Evolutionary conservation across 306 rosid species (phyloP), one percentile per base, ranked within the genome.

Genomic region (Trichosanthes truncata): DNA sequence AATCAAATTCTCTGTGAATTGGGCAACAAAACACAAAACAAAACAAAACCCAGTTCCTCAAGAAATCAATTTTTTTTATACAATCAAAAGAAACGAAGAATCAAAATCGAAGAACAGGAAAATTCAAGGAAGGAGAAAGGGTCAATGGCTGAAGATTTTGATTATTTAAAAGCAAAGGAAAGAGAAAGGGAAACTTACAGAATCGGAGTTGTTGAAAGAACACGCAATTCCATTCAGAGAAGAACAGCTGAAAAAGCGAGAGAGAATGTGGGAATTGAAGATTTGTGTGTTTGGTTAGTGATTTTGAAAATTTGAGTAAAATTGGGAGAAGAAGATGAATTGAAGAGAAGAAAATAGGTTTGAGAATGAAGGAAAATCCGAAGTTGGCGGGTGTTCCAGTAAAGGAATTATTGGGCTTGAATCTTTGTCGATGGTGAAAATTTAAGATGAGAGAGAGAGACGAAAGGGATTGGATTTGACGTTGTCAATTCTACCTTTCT

Each of bases 351-450:
- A 46, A 76, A 56, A 59, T 35, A 35, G 80, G 60, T 73, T 63
- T 55, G 63, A 29, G 26, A 21, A 35, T 15, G 80, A 73, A 75
- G 82, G 80, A 43, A 83, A 40, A n/a, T 77, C 90, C 91, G 96
- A 89, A 33, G 83, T 77, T 87, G 91, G 87, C 91, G 97, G 93
- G 36, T 63, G 82, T 88, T 79, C 89, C 86, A 81, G 74, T 38
- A 74, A 82, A 56, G 31, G 29, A 87, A 88, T 75, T 81, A 12
- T 31, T 76, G 85, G 85, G 81, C 17, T 55, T n/a, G 3, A 36
- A 52, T 69, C 52, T 69, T 69, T 69, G 52, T 68, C 75, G 20
- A n/a, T 5, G 9, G 4, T 66, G 0, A 38, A 40, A 40, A 4
- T 3, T 25, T 25, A 10, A 26, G 25, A 26, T 49, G 56, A 26